Evolutionary conservation across 768 basidiomycete genomes (phyloP).

Genomic region (Xerocomus potaroensis): DNA sequence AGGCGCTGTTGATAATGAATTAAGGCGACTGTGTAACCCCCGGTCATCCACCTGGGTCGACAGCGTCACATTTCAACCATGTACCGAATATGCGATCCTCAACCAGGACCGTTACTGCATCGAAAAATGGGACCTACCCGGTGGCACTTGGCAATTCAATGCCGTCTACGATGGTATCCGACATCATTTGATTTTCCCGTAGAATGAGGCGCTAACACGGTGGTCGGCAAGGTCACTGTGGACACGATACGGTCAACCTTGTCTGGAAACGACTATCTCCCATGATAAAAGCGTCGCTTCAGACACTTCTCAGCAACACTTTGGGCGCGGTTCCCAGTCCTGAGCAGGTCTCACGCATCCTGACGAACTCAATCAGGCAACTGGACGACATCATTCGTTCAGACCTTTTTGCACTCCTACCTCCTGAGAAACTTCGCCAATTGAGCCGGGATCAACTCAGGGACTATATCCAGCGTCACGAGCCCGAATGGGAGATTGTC

Average conservation of each 20-base stretch:
- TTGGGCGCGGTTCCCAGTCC: constrained; percentile 21
- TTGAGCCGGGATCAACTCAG: constrained; percentile 39
- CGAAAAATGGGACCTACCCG: constrained; percentile 39
- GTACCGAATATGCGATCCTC: constrained; percentile 30
- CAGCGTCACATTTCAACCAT: constrained; percentile 43
- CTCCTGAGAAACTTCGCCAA: constrained; percentile 31
- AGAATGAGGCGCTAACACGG: constrained; percentile 16
- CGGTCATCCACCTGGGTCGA: constrained; percentile 32
- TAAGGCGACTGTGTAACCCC: constrained; percentile 37
- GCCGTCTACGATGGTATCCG: constrained; percentile 43
- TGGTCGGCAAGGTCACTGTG: constrained; percentile 40
- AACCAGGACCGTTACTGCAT: constrained; percentile 41
- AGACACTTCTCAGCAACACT: constrained; percentile 28
- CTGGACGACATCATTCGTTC: constrained; percentile 43
- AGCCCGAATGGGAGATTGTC: constrained; percentile 34
- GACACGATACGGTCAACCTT: constrained; percentile 45
- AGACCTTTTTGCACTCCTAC: constrained; percentile 43
- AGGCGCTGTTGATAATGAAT: constrained; percentile 35
- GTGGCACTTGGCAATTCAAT: constrained; percentile 41
- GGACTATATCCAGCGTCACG: constrained; percentile 35
- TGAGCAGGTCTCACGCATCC: constrained; percentile 35
- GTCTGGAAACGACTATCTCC: constrained; percentile 38
- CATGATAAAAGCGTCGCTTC: constrained; percentile 38
- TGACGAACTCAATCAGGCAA: constrained; percentile 35
- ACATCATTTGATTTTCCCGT: constrained; percentile 31